These are phyloP conservation scores for Parmelia sp. DNA, from an alignment of 495 filamentous ascomycete genomes.

Conservation along the genomic window DNA sequence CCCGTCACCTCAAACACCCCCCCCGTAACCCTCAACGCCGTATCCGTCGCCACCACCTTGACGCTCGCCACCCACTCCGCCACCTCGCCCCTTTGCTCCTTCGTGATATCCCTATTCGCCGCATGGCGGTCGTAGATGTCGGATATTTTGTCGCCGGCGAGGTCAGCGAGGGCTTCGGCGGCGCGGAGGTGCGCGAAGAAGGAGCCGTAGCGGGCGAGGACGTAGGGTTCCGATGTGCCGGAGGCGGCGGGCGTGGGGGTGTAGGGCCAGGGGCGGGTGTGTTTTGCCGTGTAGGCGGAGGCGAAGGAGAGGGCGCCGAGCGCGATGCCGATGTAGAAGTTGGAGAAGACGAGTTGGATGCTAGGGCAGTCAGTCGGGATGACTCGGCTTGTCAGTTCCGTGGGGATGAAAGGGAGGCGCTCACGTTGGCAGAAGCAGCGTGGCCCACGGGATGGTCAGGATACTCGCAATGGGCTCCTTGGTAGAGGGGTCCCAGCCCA, in stretches of 20 bases:
- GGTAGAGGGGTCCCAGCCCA: slow-evolving; percentile 46
- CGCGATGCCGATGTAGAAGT: slow-evolving; percentile 58
- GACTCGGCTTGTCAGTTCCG: neutral
- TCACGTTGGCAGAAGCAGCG: slow-evolving; percentile 51
- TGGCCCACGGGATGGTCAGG: slow-evolving; percentile 44
- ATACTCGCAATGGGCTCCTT: slow-evolving; percentile 42
- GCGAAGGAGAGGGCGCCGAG: slow-evolving; percentile 46
- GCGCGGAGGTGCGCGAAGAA: slow-evolving; percentile 54
- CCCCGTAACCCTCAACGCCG: slow-evolving; percentile 46
- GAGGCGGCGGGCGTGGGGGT: slow-evolving; percentile 48
- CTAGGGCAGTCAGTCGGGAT: slow-evolving; percentile 14
- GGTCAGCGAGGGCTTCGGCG: slow-evolving; percentile 48
- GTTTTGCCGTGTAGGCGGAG: slow-evolving; percentile 42
- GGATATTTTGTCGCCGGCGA: slow-evolving; percentile 42
- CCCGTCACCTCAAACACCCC: slow-evolving; percentile 57
- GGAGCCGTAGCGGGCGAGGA: slow-evolving; percentile 54
- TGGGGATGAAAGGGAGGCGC: slow-evolving; percentile 12
- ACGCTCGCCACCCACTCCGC: slow-evolving; percentile 55
- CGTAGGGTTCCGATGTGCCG: slow-evolving; percentile 55
- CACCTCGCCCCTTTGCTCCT: slow-evolving; percentile 45
- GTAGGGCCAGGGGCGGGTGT: slow-evolving; percentile 54
- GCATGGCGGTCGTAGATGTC: slow-evolving; percentile 37
- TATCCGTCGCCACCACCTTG: slow-evolving; percentile 55
- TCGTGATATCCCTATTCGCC: slow-evolving; percentile 36
- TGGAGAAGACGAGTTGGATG: slow-evolving; percentile 56